Base-by-base conservation (phyloP, 202 grass and related monocot genomes). In the Zizania palustris region DNA sequence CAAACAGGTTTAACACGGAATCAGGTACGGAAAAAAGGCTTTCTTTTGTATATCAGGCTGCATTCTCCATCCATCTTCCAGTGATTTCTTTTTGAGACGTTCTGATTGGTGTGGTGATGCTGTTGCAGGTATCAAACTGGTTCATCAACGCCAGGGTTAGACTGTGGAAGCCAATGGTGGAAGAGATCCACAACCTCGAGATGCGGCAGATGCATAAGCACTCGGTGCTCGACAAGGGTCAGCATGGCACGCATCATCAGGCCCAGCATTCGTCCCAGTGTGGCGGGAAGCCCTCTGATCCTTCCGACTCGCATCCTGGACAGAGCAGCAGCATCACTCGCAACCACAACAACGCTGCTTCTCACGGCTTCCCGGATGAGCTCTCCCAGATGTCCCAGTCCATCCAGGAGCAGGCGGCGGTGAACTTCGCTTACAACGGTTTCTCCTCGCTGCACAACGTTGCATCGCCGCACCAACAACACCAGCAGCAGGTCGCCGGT, bases 131-230 rank as follows among this genome's bases (percentile, higher is more conserved):
- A 38, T 99, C 96, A 1, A 99, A 98, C 65, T 98, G 96, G 95
- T 98, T 98, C 67, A 98, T 98, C 33, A 98, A 98, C 71, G 95
- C 95, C 48, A 95, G 95, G 72, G 95, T 98, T 43, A 84, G 96
- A 39, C 78, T 98, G 14, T 98, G 96, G 96, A 98, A 99, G 81
- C 96, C 96, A 0, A 99, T 99, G 96, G 91, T 99, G 16, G 96
- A 99, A 80, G 96, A 99, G 78, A 99, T 99, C 50, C 92, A 99
- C 75, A 85, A 89, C 80, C 92, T 99, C 0, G 96, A 99, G 79
- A 95, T 90, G 87, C 83, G 91, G 68, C 91, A 95, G 80, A 28
- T 65, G 44, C 85, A 90, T 56, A 94, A 88, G 71, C 80, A 78
- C 59, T 76, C 89, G 1, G 35, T 69, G 28, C 54, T 80, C 1